Conservation (phyloP, 345 rosid species). For the Gynandropsis gynandra region DNA sequence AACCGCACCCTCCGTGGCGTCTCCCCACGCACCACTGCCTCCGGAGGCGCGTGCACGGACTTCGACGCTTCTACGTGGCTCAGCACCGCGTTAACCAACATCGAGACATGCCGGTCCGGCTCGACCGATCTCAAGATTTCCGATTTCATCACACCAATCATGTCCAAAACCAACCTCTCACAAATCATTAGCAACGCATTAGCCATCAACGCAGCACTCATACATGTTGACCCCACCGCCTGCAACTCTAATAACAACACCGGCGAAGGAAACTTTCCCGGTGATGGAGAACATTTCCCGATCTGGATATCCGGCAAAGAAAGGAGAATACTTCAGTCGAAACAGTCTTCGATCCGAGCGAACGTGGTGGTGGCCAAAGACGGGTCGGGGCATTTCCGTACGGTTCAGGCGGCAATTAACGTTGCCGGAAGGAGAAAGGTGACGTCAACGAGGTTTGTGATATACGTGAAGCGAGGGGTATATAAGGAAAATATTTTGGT, state of each 20-base stretch:
- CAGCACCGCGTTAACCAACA: slow-evolving; percentile 75
- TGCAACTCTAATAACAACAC: slow-evolving; percentile 11
- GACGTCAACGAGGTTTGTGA: slow-evolving; percentile 42
- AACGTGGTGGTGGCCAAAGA: slow-evolving; percentile 56
- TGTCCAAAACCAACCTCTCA: slow-evolving; percentile 39
- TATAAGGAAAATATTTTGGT: slow-evolving; percentile 73
- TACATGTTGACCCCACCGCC: slow-evolving; percentile 9
- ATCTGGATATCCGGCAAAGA: slow-evolving; percentile 37
- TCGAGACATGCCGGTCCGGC: slow-evolving; percentile 58
- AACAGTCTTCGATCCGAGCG: slow-evolving; percentile 28
- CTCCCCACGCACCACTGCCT: slow-evolving; percentile 2
- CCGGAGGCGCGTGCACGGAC: slow-evolving; percentile 28
- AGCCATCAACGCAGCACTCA: slow-evolving; percentile 45
- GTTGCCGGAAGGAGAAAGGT: slow-evolving; percentile 50
- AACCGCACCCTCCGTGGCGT: slow-evolving; percentile 45
- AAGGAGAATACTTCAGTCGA: slow-evolving; percentile 36
- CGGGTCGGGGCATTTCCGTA: slow-evolving; percentile 50
- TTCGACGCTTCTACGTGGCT: slow-evolving; percentile 88
- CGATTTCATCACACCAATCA: slow-evolving; percentile 37
- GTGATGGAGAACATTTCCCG: slow-evolving; percentile 25
- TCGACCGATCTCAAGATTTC: slow-evolving; percentile 52
- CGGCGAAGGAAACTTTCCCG: slow-evolving; percentile 5
- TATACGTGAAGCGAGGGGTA: slow-evolving; percentile 68
- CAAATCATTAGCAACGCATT: slow-evolving; percentile 51
- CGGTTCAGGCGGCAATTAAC: slow-evolving; percentile 54